Evolutionary conservation across 169 alveolate genomes (phyloP).

Genomic region (Cryptosporidium ryanae): DNA sequence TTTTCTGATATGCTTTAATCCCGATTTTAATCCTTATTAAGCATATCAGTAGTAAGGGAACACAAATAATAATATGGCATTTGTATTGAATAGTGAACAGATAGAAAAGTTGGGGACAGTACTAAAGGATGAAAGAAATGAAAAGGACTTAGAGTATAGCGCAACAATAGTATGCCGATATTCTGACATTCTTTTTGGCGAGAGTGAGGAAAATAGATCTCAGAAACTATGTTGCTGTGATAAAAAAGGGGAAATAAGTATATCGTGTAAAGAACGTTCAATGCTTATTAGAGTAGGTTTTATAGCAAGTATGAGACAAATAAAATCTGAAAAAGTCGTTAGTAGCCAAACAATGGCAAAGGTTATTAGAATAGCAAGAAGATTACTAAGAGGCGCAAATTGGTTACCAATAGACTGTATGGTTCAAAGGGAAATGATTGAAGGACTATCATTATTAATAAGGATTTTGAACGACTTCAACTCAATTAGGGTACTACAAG

Average conservation of each 20-base stretch:
- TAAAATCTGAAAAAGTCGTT: slow-evolving; percentile 10
- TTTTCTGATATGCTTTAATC: too few relatives aligned
- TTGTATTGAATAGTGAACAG: slow-evolving; percentile 15
- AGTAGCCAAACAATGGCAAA: slow-evolving; percentile 1
- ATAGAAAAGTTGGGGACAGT: slow-evolving; percentile 25
- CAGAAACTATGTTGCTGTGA: slow-evolving; percentile 4
- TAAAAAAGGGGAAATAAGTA: neutral
- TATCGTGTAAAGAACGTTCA: slow-evolving; percentile 24
- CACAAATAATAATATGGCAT: too few relatives aligned
- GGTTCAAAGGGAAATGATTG: slow-evolving; percentile 32
- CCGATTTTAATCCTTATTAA: too few relatives aligned
- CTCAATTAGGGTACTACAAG: slow-evolving; percentile 17
- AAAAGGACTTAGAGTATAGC: slow-evolving; percentile 19
- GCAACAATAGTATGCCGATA: slow-evolving; percentile 24
- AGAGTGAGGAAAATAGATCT: neutral
- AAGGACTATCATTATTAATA: slow-evolving; percentile 25
- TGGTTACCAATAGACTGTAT: slow-evolving; percentile 3
- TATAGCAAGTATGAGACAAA: slow-evolving; percentile 17
- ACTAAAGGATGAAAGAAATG: slow-evolving; percentile 13
- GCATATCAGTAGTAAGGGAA: too few relatives aligned
- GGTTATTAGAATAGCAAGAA: slow-evolving; percentile 24
- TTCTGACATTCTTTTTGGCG: slow-evolving; percentile 44
- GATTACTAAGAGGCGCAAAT: slow-evolving; percentile 25
- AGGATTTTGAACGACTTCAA: slow-evolving; percentile 32
- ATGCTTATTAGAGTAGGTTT: slow-evolving; percentile 40